Base-by-base conservation (phyloP, 192 early-diverging fungal genomes). In the Geosiphon pyriformis region DNA sequence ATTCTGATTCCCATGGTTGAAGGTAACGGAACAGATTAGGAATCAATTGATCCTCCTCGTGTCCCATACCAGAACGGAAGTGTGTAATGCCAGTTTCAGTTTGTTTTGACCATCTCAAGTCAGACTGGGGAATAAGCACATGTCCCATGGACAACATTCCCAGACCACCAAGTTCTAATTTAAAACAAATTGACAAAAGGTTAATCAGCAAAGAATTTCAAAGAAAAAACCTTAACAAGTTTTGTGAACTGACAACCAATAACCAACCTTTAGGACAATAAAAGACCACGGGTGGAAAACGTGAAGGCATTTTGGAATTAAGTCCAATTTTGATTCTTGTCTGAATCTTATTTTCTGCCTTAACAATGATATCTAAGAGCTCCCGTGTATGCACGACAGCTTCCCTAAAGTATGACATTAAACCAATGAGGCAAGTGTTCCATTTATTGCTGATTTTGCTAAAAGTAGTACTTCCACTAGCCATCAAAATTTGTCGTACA, bases 71-170 rank as follows among this genome's bases (percentile, higher is more conserved):
- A 22, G 92, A 91, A 32, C 95, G 89, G 88, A 97, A 99, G 67
- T 99, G 96, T 30, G 95, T 94, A 65, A 97, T 94, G 15, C 94
- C 94, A 0, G 88, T 88, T 69, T 97, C 94, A 8, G 96, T 99
- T 75, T 97, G 95, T 69, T 94, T 91, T 25, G 90, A 90, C 94
- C 95, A 99, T 23, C 95, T 85, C 68, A 97, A 70, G 74, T 99
- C 96, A 8, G 91, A 93, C 75, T 97, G 93, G 32, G 96, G 96
- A 65, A 99, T 96, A 56, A 99, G 79, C 4, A 99, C 94, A 58
- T 99, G 95, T 51, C 96, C 96, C 96, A 99, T 99, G 12, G 93
- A 95, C 49, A 99, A 79, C 96, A 99, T 99, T 60, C 94, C 94
- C 27, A 99, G 82, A 42, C 96, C 96, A 72, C 96, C 95, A 48